Evolutionary conservation across 2,329 filamentous ascomycete genomes (phyloP), one percentile per base, ranked within the genome.

Genomic region (Colletotrichum lindemuthianum): DNA sequence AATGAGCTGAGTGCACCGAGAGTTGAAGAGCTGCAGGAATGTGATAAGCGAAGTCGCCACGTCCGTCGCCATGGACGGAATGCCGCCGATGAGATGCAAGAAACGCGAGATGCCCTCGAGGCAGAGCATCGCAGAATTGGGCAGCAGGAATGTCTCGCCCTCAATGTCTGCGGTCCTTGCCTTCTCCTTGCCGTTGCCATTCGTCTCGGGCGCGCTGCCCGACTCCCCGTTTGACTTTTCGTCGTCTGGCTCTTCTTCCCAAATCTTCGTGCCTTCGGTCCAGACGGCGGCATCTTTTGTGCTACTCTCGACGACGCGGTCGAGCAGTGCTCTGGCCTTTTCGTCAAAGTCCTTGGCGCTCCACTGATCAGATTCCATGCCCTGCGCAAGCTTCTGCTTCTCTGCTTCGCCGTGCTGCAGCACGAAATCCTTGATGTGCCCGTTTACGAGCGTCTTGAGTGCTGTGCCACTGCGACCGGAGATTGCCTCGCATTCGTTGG

Each of bases 11-110:
- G 92, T 96, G 63, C 94, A 94, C 16, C 96, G 90, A 2, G 93
- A 97, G 76, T 99, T 97, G 84, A 98, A 99, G 4, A 97, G 84
- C 69, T 96, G 92, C 12, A 98, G 84, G 73, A 96, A 97, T 24
- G 96, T 90, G 45, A 97, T 82, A 10, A 99, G 85, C 0, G 89
- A 90, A 3, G 86, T 82, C 0, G 92, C 91, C 57, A 97, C 90
- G 63, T 97, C 93, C 2, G 89, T 84, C 1, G 93, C 92, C 88
- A 97, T 94, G 66, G 91, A 95, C 2, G 96, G 95, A 61, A 98
- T 95, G 37, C 90, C 90, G 6, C 92, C 85, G 61, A 95, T 90
- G 4, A 99, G 85, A 67, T 92, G 91, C 68, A 97, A 84, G 76
- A 97, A 97, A 13, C 89, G 87, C 64, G 92, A 90, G 68, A 97